Evolutionary conservation across 805 yeast genomes (phyloP), one percentile per base, ranked within the genome.

Genomic region (Aciculoconidium aculeatum): DNA sequence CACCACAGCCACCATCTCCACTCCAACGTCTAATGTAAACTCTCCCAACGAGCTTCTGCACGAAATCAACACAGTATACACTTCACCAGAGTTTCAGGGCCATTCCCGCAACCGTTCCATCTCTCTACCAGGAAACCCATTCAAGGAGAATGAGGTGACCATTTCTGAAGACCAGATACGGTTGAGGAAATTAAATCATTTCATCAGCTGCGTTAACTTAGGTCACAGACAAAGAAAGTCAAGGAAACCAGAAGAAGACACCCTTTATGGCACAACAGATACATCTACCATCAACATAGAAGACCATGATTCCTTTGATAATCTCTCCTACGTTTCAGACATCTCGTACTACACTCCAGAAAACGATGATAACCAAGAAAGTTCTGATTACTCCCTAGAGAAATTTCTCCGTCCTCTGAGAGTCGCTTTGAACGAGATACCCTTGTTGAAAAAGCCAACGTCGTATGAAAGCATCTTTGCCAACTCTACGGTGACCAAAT

Each of bases 371-470:
- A 21, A 30, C 10, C 25, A 25, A 6, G 28, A 20, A 12, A 11
- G 25, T 17, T 36, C 32, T 6, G 30, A 26, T n/a, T n/a, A n/a
- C n/a, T n/a, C n/a, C n/a, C n/a, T n/a, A n/a, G 58, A 49, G 8
- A 42, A 41, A 8, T 64, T 42, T 34, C 42, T 64, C 25, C 42
- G 69, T 15, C 45, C 45, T 24, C 56, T 66, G 4, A 39, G 65
- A 20, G 32, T 55, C 1, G 55, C 61, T 31, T 46, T 63, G n/a
- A n/a, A n/a, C n/a, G n/a, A n/a, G n/a, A n/a, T n/a, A n/a, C 51
- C 42, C 26, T 38, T 49, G 6, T 30, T 50, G 11, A 40, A 45
- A 20, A 47, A 44, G 21, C 41, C 63, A 3, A 42, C 31, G 6
- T 48, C 60, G 3, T 48, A 44, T 28, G 57, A 55, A 21, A 49